Evolutionary conservation across 2,329 filamentous ascomycete species (phyloP).

Genomic region (Diaporthe ilicicola): DNA sequence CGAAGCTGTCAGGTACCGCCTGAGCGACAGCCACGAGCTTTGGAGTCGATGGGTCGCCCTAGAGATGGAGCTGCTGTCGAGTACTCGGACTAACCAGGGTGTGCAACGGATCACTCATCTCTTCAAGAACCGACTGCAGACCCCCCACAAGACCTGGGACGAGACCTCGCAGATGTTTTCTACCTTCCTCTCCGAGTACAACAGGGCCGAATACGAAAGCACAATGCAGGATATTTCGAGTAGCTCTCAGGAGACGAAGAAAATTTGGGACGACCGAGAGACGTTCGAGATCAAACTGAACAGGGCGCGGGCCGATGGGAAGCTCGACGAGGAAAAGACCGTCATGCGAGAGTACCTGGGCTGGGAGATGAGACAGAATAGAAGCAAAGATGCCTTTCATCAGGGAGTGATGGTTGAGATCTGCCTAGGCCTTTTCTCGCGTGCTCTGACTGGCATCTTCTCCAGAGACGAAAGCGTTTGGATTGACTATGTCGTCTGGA

Average conservation of each 20-base stretch:
- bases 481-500: conserved; percentile 84
- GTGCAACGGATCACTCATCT: conserved; percentile 73
- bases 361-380: conserved; percentile 77
- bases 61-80: conserved; percentile 72
- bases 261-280: conserved; percentile 70
- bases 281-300: conserved; percentile 73
- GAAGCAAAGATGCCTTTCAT: conserved; percentile 60
- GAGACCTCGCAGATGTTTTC: conserved; percentile 80
- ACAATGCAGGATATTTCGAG: conserved; percentile 76
- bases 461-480: conserved; percentile 79
- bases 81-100: conserved; percentile 61
- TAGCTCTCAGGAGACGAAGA: conserved; percentile 70
- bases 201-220: conserved; percentile 74
- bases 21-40: conserved; percentile 79
- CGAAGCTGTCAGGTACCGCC: conserved; percentile 75
- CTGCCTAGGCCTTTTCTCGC: conserved; percentile 76
- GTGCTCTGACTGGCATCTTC: conserved; percentile 76
- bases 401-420: conserved; percentile 57
- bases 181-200: conserved; percentile 76
- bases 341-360: conserved; percentile 76
- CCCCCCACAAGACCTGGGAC: conserved; percentile 80
- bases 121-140: conserved; percentile 74
- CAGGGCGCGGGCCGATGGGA: conserved; percentile 63
- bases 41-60: conserved; percentile 83
- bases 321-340: conserved; percentile 62